Evolutionary conservation across 371 early-diverging fungal species (phyloP), one percentile per base, ranked within the genome.

Genomic region (Polyrhizophydium stewartii): DNA sequence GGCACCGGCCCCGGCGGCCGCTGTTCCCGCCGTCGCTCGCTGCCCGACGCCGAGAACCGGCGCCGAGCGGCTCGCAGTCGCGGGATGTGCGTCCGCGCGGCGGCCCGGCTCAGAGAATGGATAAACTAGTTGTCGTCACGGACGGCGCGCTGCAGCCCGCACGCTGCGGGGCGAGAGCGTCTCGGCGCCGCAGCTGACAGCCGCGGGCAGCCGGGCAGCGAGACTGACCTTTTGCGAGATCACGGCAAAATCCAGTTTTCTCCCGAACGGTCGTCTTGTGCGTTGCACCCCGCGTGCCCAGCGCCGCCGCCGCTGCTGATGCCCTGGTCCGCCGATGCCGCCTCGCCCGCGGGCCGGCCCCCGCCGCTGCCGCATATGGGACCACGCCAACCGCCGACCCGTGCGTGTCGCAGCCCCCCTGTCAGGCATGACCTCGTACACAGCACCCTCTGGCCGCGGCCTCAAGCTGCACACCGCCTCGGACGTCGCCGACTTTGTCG

Each of bases 381-480:
- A 43, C n/a, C n/a, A 43, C 43, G 16, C n/a, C n/a, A 43, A 43
- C n/a, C n/a, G 43, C n/a, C 17, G 43, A 43, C 43, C n/a, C 16
- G n/a, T 17, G n/a, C 43, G n/a, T 17, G 17, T 43, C 16, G 16
- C 43, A 43, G 55, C 17, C 38, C 6, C 49, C 19, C 58, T 65
- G 17, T 45, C 60, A 7, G 59, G 50, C 58, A 43, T 17, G 43
- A n/a, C n/a, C 43, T 16, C 16, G 43, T 43, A 51, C 24, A 69
- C 60, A 50, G 66, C 71, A 2, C 62, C 77, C 52, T 71, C 70
- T 60, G 77, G 76, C 32, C 49, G 60, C 55, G 55, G 53, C 24
- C 65, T 80, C 49, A 95, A 93, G 76, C 85, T 95, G 40, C 84
- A 92, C 60, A 90, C 89, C 7, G 88, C 89, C 33, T 88, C 78